Conservation (phyloP, 306 rosid genomes). For the Neltuma alba region DNA sequence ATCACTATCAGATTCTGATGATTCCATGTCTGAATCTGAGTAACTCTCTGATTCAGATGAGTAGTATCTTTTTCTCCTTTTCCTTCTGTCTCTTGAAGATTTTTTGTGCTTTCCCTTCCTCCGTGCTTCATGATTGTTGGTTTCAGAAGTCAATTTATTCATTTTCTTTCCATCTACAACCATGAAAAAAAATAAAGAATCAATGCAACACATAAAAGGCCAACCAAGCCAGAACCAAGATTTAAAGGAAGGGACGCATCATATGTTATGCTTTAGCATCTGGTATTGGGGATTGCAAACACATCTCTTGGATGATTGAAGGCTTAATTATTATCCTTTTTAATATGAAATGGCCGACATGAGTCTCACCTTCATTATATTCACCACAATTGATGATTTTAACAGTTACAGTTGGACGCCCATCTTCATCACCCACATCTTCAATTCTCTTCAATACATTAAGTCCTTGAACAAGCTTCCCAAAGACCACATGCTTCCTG, state of each 20-base stretch:
- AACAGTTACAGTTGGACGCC: constrained; percentile 83
- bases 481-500: constrained; percentile 93
- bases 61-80: constrained; percentile 63
- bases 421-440: constrained; percentile 77
- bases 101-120: constrained; percentile 70
- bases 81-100: constrained; percentile 69
- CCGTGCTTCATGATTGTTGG: constrained; percentile 56
- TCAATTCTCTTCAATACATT: constrained; percentile 76
- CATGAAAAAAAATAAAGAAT: constrained; percentile 4
- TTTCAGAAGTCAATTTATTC: constrained; percentile 53
- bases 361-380: constrained; percentile 67
- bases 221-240: background rate
- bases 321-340: background rate
- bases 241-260: background rate
- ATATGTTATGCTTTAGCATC: background rate
- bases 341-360: background rate
- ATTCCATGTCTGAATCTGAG: constrained; percentile 76
- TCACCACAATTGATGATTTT: constrained; percentile 92
- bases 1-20: constrained; percentile 83
- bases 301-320: background rate
- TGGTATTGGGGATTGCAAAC: background rate
- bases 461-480: constrained; percentile 83
- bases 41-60: constrained; percentile 75
- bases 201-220: background rate
- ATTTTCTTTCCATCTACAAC: constrained; percentile 65